These are phyloP conservation scores for Neoscytalidium dimidiatum DNA, from an alignment of 2,329 filamentous ascomycete genomes.

Conservation along the genomic window DNA sequence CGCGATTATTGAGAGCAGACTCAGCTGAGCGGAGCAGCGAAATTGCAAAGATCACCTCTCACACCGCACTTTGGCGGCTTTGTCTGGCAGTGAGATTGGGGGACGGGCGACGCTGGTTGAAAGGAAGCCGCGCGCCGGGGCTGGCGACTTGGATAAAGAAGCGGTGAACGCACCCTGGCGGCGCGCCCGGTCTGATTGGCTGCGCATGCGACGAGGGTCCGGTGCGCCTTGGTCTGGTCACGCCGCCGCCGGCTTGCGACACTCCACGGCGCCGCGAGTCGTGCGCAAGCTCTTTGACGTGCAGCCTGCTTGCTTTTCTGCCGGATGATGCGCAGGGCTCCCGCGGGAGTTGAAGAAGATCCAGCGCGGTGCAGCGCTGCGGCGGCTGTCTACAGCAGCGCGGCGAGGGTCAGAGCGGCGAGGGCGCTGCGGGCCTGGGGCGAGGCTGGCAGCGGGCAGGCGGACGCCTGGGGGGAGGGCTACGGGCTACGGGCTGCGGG, in stretches of 20 bases:
- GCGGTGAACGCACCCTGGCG: constrained; percentile 18
- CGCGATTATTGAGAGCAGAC: constrained; percentile 11
- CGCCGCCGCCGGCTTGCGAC: constrained; percentile 10
- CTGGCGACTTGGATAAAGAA: constrained; percentile 18
- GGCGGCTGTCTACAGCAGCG: background rate
- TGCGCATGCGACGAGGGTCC: constrained; percentile 13
- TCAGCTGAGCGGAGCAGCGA: constrained; percentile 19
- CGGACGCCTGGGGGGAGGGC: too few relatives aligned
- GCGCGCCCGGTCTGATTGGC: constrained; percentile 15
- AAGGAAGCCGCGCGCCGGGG: constrained; percentile 19
- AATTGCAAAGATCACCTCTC: constrained; percentile 21
- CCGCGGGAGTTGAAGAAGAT: constrained; percentile 9
- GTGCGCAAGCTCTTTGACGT: constrained; percentile 17
- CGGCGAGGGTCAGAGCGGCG: background rate
- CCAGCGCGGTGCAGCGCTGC: background rate
- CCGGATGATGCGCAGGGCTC: constrained; percentile 14
- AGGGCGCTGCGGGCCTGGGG: background rate
- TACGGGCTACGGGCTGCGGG: too few relatives aligned
- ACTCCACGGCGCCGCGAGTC: constrained; percentile 13
- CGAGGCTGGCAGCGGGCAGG: background rate
- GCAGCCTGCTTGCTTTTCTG: constrained; percentile 15
- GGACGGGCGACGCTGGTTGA: constrained; percentile 13
- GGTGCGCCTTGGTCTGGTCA: constrained; percentile 16
- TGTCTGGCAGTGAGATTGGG: constrained; percentile 15
- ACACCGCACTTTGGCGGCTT: constrained; percentile 21